Conservation (phyloP, 495 filamentous ascomycete species). For the Aspergillus nidulans region DNA sequence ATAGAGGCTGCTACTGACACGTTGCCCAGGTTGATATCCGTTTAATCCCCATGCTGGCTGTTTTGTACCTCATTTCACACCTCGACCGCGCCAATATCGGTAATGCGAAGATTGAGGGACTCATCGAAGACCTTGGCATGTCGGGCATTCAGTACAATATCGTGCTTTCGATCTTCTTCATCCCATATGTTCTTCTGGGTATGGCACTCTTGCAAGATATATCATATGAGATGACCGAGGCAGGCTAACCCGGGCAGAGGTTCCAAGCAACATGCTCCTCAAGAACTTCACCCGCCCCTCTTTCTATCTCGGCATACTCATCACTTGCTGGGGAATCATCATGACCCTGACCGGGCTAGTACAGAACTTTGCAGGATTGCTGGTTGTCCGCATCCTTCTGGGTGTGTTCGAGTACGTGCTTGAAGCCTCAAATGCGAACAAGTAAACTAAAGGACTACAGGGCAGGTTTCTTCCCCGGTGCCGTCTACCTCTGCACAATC, state of each 20-base stretch:
- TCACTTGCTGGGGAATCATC: conserved; percentile 51
- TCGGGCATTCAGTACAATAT: conserved; percentile 33
- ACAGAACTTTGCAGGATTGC: conserved; percentile 25
- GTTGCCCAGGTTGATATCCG: conserved; percentile 21
- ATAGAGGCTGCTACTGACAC: not conserved
- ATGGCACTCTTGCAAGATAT: conserved; percentile 19
- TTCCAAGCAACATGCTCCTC: conserved; percentile 54
- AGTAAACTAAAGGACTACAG: not conserved
- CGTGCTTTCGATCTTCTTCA: conserved; percentile 46
- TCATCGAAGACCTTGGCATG: conserved; percentile 56
- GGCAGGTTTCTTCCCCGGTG: conserved; percentile 62
- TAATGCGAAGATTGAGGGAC: conserved; percentile 70
- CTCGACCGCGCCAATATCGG: conserved; percentile 62
- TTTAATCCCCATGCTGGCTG: conserved; percentile 28
- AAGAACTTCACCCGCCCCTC: conserved; percentile 30
- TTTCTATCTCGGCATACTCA: conserved; percentile 49
- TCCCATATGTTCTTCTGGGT: conserved; percentile 64
- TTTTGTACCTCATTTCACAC: conserved; percentile 47
- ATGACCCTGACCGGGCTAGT: conserved; percentile 45
- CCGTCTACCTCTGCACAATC: conserved; percentile 66
- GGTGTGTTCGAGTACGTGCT: conserved; percentile 51
- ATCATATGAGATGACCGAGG: conserved; percentile 14
- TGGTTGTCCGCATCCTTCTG: conserved; percentile 17
- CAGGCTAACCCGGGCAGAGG: conserved; percentile 40
- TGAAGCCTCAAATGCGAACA: not conserved